Evolutionary conservation across 352 stramenopile genomes (phyloP).

Genomic region (Globisporangium abappressorium): DNA sequence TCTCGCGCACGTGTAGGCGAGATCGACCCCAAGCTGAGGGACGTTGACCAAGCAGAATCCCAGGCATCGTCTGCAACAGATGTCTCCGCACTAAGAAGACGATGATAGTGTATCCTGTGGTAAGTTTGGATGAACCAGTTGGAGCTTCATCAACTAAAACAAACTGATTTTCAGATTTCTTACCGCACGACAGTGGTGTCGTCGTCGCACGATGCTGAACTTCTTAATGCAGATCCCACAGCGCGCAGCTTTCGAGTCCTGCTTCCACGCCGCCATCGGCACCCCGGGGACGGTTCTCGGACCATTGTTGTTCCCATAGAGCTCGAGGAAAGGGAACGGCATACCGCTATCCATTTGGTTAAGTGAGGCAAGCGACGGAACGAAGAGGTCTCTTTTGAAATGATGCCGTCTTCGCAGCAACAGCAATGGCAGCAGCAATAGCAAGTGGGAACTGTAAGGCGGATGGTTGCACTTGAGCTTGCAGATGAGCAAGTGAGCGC

Average conservation of each 20-base stretch:
- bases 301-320: conserved; percentile 31
- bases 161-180: conserved; percentile 3
- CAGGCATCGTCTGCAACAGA: conserved; percentile 67
- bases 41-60: conserved; percentile 71
- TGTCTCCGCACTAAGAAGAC: conserved; percentile 59
- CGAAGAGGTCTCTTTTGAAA: background rate
- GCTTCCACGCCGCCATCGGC: conserved; percentile 48
- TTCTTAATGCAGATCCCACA: conserved; percentile 70
- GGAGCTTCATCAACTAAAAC: background rate
- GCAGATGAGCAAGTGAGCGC: background rate
- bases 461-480: background rate
- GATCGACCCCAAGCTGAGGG: conserved; percentile 53
- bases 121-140: conserved; percentile 16
- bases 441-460: background rate
- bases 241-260: conserved; percentile 36
- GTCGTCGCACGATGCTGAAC: conserved; percentile 59
- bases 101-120: background rate
- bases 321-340: conserved; percentile 43
- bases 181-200: conserved; percentile 72
- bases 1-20: conserved; percentile 58
- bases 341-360: conserved; percentile 36
- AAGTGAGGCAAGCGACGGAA: background rate
- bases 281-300: conserved; percentile 50
- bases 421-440: background rate
- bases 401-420: background rate